Evolutionary conservation across 1,284 basidiomycete genomes (phyloP), one percentile per base, ranked within the genome.

Genomic region (Ustilago nuda): DNA sequence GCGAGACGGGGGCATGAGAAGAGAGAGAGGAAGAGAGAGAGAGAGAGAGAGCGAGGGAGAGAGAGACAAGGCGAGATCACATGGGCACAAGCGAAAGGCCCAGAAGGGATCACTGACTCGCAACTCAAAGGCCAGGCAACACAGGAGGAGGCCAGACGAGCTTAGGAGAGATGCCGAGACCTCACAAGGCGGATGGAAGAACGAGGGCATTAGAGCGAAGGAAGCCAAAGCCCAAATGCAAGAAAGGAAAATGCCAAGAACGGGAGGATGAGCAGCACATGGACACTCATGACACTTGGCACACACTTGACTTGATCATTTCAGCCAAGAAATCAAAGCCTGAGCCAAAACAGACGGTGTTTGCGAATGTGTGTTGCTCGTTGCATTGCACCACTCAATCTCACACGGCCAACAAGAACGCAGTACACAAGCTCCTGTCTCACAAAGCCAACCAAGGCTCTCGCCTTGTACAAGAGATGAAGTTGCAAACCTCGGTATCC

Each of bases 271-370:
- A 51, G 50, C 50, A 17, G 33, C 12, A 51, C 27, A 45, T 7
- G 12, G 39, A 41, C 39, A 17, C 45, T 51, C 50, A 51, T 32
- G 50, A 51, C 33, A 46, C 23, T 27, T 27, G 3, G 23, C 23
- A 4, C 39, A 41, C 39, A 41, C 39, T 15, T 19, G 8, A 33
- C 50, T 8, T 46, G 17, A 32, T 15, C 8, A 54, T 6, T 17
- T 11, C 6, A 50, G 56, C 56, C 56, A 58, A 58, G 45, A 50
- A 58, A 54, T 37, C 17, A 54, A 3, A 54, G 52, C 52, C 52
- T 37, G 7, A 54, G 52, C 52, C 52, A 54, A 54, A 36, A 54
- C 52, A 19, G 33, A 33, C 43, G n/a, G 43, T 45, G 43, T 45
- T 19, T 45, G n/a, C 43, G 43, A 45, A 19, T 41, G 13, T 13